Conservation (phyloP, 306 rosid species). For the Castanopsis chinensis region DNA sequence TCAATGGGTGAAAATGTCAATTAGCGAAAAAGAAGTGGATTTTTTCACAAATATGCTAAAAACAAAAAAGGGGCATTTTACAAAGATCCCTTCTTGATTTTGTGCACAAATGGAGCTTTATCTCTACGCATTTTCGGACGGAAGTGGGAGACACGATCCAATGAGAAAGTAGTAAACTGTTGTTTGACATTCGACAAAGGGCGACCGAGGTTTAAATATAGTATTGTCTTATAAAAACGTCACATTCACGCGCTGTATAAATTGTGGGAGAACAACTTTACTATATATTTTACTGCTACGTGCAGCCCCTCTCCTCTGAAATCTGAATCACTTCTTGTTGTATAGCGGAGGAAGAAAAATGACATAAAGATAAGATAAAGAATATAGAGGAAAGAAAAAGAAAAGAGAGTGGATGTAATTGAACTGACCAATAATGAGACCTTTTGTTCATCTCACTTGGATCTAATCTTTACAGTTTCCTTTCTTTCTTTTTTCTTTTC, state of each 20-base stretch:
- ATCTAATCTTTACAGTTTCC: neutral
- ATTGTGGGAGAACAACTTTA: neutral
- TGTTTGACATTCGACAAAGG: neutral
- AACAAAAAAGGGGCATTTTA: neutral
- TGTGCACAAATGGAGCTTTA: neutral
- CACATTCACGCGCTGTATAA: slow-evolving; percentile 14
- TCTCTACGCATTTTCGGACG: neutral
- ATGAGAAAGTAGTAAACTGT: slow-evolving; percentile 7
- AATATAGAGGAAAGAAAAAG: neutral
- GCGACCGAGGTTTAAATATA: neutral
- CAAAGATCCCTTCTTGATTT: neutral
- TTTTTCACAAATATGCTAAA: neutral
- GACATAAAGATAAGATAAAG: neutral
- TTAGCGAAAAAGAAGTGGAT: neutral
- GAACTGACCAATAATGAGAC: neutral
- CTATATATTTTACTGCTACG: too few relatives aligned
- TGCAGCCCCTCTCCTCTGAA: too few relatives aligned
- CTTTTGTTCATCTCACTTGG: neutral
- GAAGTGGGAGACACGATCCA: slow-evolving; percentile 18
- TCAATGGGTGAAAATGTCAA: slow-evolving; percentile 1
- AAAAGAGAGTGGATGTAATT: neutral
- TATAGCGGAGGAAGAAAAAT: neutral
- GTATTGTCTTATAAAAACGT: neutral
- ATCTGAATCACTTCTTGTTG: too few relatives aligned
- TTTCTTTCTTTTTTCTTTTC: neutral